Conservation (phyloP, 352 stramenopile genomes). For the Albugo laibachii region DNA sequence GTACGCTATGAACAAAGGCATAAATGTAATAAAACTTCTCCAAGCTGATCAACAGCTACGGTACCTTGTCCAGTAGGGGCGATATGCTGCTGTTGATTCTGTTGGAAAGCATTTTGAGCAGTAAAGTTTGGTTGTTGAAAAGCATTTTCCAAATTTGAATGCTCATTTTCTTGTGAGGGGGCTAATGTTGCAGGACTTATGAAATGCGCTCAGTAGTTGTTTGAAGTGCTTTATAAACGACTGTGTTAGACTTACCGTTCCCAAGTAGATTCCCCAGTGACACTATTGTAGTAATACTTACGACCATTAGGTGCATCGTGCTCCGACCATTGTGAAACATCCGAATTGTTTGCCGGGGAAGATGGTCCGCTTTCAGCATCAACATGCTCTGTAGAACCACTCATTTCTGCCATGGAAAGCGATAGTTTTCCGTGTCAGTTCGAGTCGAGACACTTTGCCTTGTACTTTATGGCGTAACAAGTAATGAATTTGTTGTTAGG, state of each 20-base stretch:
- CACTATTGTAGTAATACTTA: conserved; percentile 86
- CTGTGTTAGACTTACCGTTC: conserved; percentile 29
- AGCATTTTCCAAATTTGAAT: not conserved
- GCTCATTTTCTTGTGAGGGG: conserved; percentile 4
- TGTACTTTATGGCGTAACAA: too few species aligned
- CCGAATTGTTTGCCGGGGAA: not conserved
- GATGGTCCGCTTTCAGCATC: too few species aligned
- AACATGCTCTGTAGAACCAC: too few species aligned
- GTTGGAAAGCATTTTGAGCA: conserved; percentile 10
- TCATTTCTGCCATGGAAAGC: too few species aligned
- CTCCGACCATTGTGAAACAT: conserved; percentile 64
- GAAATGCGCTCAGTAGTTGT: too few species aligned
- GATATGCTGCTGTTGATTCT: conserved; percentile 9
- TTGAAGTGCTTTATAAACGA: too few species aligned
- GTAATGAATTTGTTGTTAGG: too few species aligned
- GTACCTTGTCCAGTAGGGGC: conserved; percentile 24
- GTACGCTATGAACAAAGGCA: conserved; percentile 19
- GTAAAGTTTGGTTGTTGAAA: conserved; percentile 1
- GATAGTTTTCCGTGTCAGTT: too few species aligned
- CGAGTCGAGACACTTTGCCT: too few species aligned
- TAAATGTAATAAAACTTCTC: not conserved
- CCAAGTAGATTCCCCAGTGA: conserved; percentile 80
- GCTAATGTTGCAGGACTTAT: too few species aligned
- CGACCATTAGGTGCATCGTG: conserved; percentile 79
- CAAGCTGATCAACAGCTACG: not conserved